A percentile compares a stretch with the other conserved stretches of the same genome.
These are phyloP conservation scores for Phytophthora capsici DNA, from an alignment of 352 stramenopile genomes.

Conservation along the genomic window DNA sequence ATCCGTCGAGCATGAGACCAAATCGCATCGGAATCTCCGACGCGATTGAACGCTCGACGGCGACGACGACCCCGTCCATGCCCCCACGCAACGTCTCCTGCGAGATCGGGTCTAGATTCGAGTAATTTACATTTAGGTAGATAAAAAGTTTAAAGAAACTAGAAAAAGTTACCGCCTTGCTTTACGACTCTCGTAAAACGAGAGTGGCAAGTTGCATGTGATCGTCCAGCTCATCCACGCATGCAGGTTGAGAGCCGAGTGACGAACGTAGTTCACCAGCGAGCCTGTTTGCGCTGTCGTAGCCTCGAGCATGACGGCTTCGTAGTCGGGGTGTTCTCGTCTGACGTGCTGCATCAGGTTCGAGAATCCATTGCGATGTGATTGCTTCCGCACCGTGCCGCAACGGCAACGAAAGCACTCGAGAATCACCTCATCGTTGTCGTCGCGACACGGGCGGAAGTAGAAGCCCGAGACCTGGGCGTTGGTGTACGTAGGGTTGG, in stretches of 20 bases:
- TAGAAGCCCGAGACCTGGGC: constrained; percentile 1
- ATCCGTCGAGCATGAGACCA: constrained; percentile 15
- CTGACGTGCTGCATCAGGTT: neutral
- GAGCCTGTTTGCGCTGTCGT: neutral
- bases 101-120: neutral
- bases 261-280: neutral
- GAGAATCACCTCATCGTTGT: neutral
- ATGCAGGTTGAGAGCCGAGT: neutral
- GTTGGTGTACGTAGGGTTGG: neutral
- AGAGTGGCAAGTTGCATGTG: neutral
- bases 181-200: neutral
- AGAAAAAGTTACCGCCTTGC: neutral
- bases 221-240: neutral
- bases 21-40: constrained; percentile 5
- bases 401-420: neutral
- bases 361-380: neutral
- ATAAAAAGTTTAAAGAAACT: neutral
- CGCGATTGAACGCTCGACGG: neutral
- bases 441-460: neutral
- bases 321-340: neutral
- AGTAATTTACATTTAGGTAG: neutral
- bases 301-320: neutral
- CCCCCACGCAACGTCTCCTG: neutral
- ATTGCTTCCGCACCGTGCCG: neutral
- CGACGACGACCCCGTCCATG: neutral